Conservation (phyloP, 1,139 yeast species). For the Pichia sp. region DNA sequence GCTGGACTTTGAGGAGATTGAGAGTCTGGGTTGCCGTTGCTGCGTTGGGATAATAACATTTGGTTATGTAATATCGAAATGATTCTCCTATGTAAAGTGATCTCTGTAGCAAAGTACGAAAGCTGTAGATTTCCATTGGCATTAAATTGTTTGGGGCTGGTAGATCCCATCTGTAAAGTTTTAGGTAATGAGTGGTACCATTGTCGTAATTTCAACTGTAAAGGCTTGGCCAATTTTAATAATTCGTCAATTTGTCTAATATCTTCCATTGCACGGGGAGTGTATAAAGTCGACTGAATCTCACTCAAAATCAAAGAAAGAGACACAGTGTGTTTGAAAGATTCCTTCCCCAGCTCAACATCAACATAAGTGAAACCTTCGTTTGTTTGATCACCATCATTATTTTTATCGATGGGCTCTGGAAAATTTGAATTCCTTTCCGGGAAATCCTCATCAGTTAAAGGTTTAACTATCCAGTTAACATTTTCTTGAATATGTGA, state of each 20-base stretch:
- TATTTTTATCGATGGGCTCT: constrained; percentile 2
- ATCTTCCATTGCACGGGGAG: constrained; percentile 59
- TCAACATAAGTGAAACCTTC: constrained; percentile 41
- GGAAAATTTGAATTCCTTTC: constrained; percentile 36
- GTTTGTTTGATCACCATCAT: constrained; percentile 33
- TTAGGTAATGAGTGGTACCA: constrained; percentile 84
- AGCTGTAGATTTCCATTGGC: constrained; percentile 74
- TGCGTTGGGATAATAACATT: not conserved
- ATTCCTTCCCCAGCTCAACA: constrained; percentile 65
- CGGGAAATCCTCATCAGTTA: constrained; percentile 72
- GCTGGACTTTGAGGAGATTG: constrained; percentile 4
- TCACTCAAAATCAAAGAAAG: constrained; percentile 69
- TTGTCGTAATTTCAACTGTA: constrained; percentile 69
- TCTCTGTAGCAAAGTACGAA: constrained; percentile 84
- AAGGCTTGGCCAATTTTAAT: constrained; percentile 73
- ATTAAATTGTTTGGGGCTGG: constrained; percentile 52
- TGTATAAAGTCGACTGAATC: constrained; percentile 64
- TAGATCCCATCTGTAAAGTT: constrained; percentile 60
- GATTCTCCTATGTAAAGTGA: constrained; percentile 77
- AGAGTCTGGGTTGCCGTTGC: not conserved
- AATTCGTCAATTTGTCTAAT: constrained; percentile 60
- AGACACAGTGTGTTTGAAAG: constrained; percentile 67
- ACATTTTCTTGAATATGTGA: constrained; percentile 62
- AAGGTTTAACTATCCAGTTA: constrained; percentile 65
- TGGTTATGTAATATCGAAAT: constrained; percentile 46